Evolutionary conservation across 352 stramenopile species (phyloP), one percentile per base, ranked within the genome.

Genomic region (Plasmopara muralis): DNA sequence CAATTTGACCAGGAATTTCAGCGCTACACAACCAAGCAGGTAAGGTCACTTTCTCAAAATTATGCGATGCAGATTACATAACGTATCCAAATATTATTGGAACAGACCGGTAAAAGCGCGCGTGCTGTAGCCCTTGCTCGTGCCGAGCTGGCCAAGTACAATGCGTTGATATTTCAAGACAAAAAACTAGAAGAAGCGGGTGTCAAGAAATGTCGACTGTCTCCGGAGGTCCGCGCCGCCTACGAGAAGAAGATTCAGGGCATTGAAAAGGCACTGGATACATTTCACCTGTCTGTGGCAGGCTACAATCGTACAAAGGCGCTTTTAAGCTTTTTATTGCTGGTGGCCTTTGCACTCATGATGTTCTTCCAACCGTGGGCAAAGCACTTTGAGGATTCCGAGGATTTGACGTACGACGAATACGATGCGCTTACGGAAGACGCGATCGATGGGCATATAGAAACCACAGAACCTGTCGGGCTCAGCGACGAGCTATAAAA

Each of bases 1-100:
- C 79, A 92, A 62, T 93, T 90, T 56, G 83, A 93, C 60, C 68
- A 80, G 14, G 83, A 93, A 64, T 93, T 93, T 60, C 77, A 87
- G 60, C 76, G 77, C 45, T 93, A 93, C 62, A 90, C 82, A 47
- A 90, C 72, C 60, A 89, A 89, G 53, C 77, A 91, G 47, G 81
- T 89, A 38, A 20, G 45, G 4, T 41, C 15, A 20, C n/a, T 30
- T 5, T 13, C 38, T 34, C 6, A 13, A 41, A 47, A 47, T 40
- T 46, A 30, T 50, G 35, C 28, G 15, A 8, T 38, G 15, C 13
- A 16, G 30, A 47, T 28, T 25, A 7, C n/a, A 20, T 38, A 15
- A 3, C 10, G 10, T 38, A 28, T 15, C 12, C 12, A 45, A 41
- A 35, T 40, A 30, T 54, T n/a, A 31, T 15, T 43, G 9, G 25